These are phyloP conservation scores for Boletus subparvulus DNA, from an alignment of 768 basidiomycete genomes.

Conservation along the genomic window DNA sequence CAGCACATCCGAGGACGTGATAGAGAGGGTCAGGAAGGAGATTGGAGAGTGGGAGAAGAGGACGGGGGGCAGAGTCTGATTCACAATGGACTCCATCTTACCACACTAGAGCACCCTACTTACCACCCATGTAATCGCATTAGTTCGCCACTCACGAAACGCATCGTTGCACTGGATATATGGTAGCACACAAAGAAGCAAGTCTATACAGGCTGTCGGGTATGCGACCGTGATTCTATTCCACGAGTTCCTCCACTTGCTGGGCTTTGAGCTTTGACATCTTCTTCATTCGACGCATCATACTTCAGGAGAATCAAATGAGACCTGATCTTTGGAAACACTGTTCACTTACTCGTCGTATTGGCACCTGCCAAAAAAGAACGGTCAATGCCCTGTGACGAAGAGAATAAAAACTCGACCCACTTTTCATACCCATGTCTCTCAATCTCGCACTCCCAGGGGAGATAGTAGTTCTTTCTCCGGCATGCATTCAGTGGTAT, in stretches of 20 bases:
- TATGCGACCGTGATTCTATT: slow-evolving; percentile 23
- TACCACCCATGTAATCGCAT: slow-evolving; percentile 15
- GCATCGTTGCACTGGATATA: not conserved
- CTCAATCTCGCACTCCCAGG: slow-evolving; percentile 95
- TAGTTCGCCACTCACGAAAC: slow-evolving; percentile 14
- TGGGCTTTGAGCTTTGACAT: slow-evolving; percentile 68
- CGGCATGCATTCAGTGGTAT: slow-evolving; percentile 88
- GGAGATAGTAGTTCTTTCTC: slow-evolving; percentile 70
- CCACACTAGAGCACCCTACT: slow-evolving; percentile 1
- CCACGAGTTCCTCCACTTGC: slow-evolving; percentile 40
- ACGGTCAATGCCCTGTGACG: slow-evolving; percentile 6
- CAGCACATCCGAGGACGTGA: slow-evolving; percentile 65
- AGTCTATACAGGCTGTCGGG: slow-evolving; percentile 14
- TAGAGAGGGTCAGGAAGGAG: slow-evolving; percentile 58
- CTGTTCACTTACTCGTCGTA: slow-evolving; percentile 79
- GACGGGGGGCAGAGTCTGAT: slow-evolving; percentile 33
- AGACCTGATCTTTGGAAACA: not conserved
- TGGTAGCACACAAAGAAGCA: not conserved
- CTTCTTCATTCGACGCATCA: slow-evolving; percentile 85
- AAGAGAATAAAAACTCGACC: slow-evolving; percentile 20
- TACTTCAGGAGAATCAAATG: slow-evolving; percentile 43
- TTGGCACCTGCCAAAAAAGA: slow-evolving; percentile 64
- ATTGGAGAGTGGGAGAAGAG: slow-evolving; percentile 41
- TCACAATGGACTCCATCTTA: not conserved
- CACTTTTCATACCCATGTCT: slow-evolving; percentile 84